Evolutionary conservation across 2,329 filamentous ascomycete genomes (phyloP).

Genomic region (Herpotrichia juniperi): DNA sequence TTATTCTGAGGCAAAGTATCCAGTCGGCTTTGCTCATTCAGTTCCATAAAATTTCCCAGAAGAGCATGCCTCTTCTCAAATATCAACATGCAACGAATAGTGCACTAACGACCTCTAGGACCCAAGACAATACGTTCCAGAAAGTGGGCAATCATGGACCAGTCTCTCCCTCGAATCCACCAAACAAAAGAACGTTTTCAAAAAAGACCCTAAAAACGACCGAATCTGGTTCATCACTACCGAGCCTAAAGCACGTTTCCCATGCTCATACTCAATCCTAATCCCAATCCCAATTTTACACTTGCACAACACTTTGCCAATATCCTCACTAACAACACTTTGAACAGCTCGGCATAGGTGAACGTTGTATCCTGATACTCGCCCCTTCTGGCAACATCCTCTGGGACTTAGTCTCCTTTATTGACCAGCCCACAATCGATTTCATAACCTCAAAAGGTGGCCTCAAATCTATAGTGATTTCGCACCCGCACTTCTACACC

Average conservation of each 20-base stretch:
- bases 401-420: conserved; percentile 77
- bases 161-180: conserved; percentile 56
- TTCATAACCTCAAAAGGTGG: conserved; percentile 68
- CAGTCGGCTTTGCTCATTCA: too few relatives aligned
- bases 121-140: conserved; percentile 72
- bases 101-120: conserved; percentile 47
- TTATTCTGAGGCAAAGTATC: too few relatives aligned
- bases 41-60: too few relatives aligned
- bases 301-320: neutral
- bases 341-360: conserved; percentile 71
- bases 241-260: conserved; percentile 44
- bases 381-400: conserved; percentile 73
- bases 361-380: conserved; percentile 72
- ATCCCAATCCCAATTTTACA: neutral
- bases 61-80: conserved; percentile 2
- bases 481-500: conserved; percentile 83
- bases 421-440: conserved; percentile 68
- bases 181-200: conserved; percentile 62
- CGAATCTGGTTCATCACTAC: conserved; percentile 54
- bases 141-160: conserved; percentile 69
- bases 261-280: neutral
- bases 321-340: neutral
- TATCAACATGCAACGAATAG: neutral
- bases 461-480: conserved; percentile 73
- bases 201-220: conserved; percentile 53